phyloP scores from a whole-genome alignment of 805 yeast species.

The Candida ponderosae region DNA sequence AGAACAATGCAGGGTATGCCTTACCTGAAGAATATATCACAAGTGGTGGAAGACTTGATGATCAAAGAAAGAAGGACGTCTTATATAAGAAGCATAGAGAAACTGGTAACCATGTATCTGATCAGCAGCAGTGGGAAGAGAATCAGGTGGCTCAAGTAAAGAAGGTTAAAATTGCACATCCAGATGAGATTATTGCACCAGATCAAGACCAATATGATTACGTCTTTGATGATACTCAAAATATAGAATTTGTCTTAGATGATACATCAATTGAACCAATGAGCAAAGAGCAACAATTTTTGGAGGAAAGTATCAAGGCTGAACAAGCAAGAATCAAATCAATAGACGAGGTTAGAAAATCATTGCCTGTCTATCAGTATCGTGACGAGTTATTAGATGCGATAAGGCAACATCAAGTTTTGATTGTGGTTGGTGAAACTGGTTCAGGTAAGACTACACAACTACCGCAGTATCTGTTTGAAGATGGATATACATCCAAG shows the following conservation, averaged over 20 bases:
- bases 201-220: constrained; percentile 54
- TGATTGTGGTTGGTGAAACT: constrained; percentile 79
- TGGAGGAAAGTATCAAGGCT: constrained; percentile 25
- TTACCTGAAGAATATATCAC: constrained; percentile 54
- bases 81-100: constrained; percentile 34
- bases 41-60: constrained; percentile 43
- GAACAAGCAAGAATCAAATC: constrained; percentile 26
- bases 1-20: constrained; percentile 31
- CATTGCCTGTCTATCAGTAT: constrained; percentile 69
- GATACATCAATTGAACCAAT: constrained; percentile 10
- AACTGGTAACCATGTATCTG: constrained; percentile 23
- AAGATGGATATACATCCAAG: constrained; percentile 63
- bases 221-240: constrained; percentile 65
- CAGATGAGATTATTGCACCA: constrained; percentile 34
- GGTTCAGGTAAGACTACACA: constrained; percentile 97
- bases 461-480: constrained; percentile 78
- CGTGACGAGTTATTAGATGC: constrained; percentile 54
- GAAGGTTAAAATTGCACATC: constrained; percentile 19
- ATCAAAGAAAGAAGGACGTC: constrained; percentile 43
- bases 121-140: constrained; percentile 16
- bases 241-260: constrained; percentile 43
- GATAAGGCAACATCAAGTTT: constrained; percentile 52
- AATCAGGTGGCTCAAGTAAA: constrained; percentile 12
- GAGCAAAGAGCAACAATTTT: constrained; percentile 23
- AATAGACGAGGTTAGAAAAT: constrained; percentile 38